Evolutionary conservation across 2,329 filamentous ascomycete genomes (phyloP), one percentile per base, ranked within the genome.

Genomic region (Phialophora tarda): DNA sequence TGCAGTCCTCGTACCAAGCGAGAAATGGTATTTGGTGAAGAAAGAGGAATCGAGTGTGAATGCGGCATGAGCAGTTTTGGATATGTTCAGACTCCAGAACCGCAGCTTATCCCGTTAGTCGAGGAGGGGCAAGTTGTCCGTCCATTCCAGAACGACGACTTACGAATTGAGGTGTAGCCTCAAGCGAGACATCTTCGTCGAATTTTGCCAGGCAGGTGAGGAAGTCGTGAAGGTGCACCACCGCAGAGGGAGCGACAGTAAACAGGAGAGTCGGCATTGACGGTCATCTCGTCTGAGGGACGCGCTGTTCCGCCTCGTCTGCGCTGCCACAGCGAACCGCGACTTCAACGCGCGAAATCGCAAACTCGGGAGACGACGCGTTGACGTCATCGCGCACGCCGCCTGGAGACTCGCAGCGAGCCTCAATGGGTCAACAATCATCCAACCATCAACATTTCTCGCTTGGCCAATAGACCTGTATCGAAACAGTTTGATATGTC

Each of bases 1-100:
- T 3, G 65, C 4, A 24, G 32, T 62, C 26, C 62, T 67, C n/a
- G 60, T 51, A 4, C 66, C 68, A 1, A 63, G 30, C 5, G 71
- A 72, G 73, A 87, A 89, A n/a, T 84, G 80, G 74, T 88, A 89
- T 26, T 77, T 77, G 41, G 83, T 77, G 73, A 89, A 89, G 73
- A 88, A 89, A 34, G 77, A 78, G 17, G 79, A 80, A 59, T 86
- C 82, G 28, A 89, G 80, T 1, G 80, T 81, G 69, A 88, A 86
- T 2, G 86, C 85, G 1, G 85, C 84, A 77, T 89, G 88, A 38
- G 86, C 86, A 7, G 87, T 88, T 71, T 87, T 87, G 6, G 87
- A 87, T 8, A 83, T 82, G 72, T 89, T 89, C 65, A 89, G 78
- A 51, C 85, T 82, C 62, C 85, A 88, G 34, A 89, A 77, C 2